These are phyloP conservation scores for Silene uniflora DNA, from an alignment of 148 eudicot species.

Conservation along the genomic window DNA sequence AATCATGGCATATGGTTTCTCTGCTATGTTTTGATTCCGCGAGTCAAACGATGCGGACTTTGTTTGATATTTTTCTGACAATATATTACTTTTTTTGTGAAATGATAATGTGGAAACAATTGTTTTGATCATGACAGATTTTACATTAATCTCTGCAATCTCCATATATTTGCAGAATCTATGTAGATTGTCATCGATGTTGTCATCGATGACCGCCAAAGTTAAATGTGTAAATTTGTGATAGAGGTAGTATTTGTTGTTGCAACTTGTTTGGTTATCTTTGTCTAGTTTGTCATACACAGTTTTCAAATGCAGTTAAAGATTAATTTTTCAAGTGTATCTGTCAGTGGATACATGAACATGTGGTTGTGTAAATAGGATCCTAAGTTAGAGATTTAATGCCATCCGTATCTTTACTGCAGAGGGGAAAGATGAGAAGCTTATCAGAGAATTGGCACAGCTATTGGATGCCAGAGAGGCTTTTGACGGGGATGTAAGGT, in stretches of 20 bases:
- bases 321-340: neutral
- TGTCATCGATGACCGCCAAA: neutral
- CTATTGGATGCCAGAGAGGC: conserved; percentile 69
- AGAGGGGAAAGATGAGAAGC: conserved; percentile 58
- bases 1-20: no score
- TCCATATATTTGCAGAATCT: no score
- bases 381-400: neutral
- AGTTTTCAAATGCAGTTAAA: neutral
- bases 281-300: neutral
- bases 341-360: neutral
- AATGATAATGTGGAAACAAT: no score
- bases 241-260: neutral
- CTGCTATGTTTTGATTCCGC: no score
- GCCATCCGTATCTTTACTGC: conserved; percentile 17
- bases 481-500: conserved; percentile 33
- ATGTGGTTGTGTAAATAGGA: neutral
- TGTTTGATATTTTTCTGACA: no score
- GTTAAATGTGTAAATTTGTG: neutral
- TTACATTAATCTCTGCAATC: no score
- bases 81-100: no score
- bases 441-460: conserved; percentile 64
- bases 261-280: neutral
- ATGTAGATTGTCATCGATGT: neutral
- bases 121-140: no score
- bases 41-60: no score